phyloP scores from a whole-genome alignment of 495 filamentous ascomycete species.

The Recurvomyces mirabilis region DNA sequence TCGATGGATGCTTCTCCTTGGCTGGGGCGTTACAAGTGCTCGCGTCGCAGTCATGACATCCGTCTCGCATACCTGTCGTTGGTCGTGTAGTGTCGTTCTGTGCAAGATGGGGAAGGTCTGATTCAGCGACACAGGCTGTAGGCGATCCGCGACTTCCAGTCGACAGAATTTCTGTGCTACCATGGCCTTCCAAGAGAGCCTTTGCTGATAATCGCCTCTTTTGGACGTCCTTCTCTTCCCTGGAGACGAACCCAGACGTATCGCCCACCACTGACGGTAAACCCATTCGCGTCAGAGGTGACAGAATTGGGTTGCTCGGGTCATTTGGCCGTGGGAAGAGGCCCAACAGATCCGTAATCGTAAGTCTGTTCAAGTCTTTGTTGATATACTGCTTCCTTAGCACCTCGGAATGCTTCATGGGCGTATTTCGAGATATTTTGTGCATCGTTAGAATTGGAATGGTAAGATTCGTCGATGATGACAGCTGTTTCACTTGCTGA shows the following conservation, averaged over 20 bases:
- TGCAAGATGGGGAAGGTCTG: not conserved
- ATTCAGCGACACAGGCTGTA: not conserved
- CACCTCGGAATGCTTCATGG: not conserved
- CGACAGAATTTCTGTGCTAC: not conserved
- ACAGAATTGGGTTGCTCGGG: not conserved
- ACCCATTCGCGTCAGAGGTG: not conserved
- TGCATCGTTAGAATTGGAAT: not conserved
- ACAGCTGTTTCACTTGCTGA: too few species aligned
- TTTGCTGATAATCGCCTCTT: not conserved
- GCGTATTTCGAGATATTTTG: not conserved
- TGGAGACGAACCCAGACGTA: not conserved
- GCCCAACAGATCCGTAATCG: not conserved
- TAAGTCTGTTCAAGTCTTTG: not conserved
- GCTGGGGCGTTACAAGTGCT: not conserved
- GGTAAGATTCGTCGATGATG: too few species aligned
- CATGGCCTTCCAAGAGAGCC: not conserved
- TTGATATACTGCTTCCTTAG: not conserved
- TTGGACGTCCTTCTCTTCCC: not conserved
- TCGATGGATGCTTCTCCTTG: conserved; percentile 1
- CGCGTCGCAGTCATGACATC: conserved; percentile 1
- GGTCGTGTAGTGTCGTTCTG: not conserved
- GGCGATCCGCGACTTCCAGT: not conserved
- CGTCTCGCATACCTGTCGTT: not conserved
- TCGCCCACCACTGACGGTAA: not conserved
- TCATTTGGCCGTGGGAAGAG: conserved; percentile 1